Percentiles rank a stretch among this genome's conserved stretches.
Conservation (phyloP, 2,329 filamentous ascomycete genomes). For the Penicillium sp. region DNA sequence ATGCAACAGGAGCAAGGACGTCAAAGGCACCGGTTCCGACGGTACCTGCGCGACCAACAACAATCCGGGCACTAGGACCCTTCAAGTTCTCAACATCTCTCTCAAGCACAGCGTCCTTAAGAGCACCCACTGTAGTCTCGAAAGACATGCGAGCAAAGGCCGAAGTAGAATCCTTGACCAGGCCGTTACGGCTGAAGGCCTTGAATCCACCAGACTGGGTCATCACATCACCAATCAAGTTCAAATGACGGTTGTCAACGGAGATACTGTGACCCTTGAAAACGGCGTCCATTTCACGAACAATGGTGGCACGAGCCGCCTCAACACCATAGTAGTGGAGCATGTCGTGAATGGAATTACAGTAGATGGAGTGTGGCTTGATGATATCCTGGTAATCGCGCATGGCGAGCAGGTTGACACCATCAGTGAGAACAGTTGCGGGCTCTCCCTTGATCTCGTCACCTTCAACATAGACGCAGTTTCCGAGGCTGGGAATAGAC, state of each 20-base stretch:
- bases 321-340: slow-evolving; percentile 88
- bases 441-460: slow-evolving; percentile 53
- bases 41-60: slow-evolving; percentile 78
- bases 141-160: slow-evolving; percentile 99
- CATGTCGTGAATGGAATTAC: slow-evolving; percentile 89
- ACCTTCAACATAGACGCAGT: slow-evolving; percentile 68
- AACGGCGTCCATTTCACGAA: slow-evolving; percentile 79
- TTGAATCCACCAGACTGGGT: slow-evolving; percentile 88
- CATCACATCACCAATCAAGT: slow-evolving; percentile 96
- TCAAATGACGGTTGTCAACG: slow-evolving; percentile 89
- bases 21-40: slow-evolving; percentile 93
- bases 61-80: slow-evolving; percentile 83
- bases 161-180: slow-evolving; percentile 75
- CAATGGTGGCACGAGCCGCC: slow-evolving; percentile 83
- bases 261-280: slow-evolving; percentile 89
- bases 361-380: slow-evolving; percentile 81
- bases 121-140: slow-evolving; percentile 91
- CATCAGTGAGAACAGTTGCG: slow-evolving; percentile 69
- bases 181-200: slow-evolving; percentile 87
- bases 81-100: slow-evolving; percentile 86
- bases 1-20: slow-evolving; percentile 63
- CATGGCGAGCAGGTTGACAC: slow-evolving; percentile 88
- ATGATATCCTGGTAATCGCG: slow-evolving; percentile 83
- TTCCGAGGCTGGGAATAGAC: slow-evolving; percentile 74
- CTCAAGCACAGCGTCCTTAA: slow-evolving; percentile 88